Percentiles rank a stretch among this genome's conserved stretches.
Conservation (phyloP, 2,329 filamentous ascomycete genomes). For the Neobulgaria alba region DNA sequence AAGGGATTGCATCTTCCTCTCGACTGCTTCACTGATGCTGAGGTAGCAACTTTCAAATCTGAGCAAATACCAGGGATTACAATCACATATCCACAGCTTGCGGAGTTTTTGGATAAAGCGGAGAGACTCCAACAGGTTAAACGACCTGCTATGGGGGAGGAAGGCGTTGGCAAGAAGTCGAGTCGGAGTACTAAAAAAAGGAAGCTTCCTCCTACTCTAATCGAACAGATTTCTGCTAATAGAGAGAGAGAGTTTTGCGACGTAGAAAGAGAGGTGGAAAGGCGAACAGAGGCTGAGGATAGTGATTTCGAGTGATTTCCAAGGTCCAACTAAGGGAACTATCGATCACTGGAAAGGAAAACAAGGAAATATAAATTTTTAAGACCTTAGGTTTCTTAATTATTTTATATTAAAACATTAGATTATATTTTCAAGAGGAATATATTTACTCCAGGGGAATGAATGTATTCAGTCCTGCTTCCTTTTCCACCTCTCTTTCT, state of each 20-base stretch:
- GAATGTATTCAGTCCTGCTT: too few relatives aligned
- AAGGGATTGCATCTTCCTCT: constrained; percentile 8
- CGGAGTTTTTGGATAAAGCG: constrained; percentile 12
- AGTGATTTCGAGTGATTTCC: constrained; percentile 11
- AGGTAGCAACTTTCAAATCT: constrained; percentile 4
- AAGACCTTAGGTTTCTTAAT: too few relatives aligned
- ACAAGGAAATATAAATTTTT: constrained; percentile 1
- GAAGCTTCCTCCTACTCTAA: constrained; percentile 8
- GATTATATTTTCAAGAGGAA: too few relatives aligned
- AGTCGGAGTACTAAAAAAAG: constrained; percentile 9
- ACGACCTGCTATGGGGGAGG: constrained; percentile 8
- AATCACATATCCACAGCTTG: constrained; percentile 10
- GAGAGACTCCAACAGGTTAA: constrained; percentile 9
- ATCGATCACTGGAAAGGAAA: constrained; percentile 4
- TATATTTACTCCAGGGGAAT: too few relatives aligned
- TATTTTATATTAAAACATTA: too few relatives aligned
- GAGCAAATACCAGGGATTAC: constrained; percentile 4
- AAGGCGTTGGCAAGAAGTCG: constrained; percentile 9
- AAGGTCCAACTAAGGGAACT: constrained; percentile 4
- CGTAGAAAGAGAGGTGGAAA: constrained; percentile 10
- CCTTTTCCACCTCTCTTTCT: constrained; percentile 11
- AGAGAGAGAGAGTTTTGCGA: constrained; percentile 11
- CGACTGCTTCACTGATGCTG: constrained; percentile 5
- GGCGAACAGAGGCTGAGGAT: constrained; percentile 8
- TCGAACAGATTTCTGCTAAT: constrained; percentile 9